phyloP scores from a whole-genome alignment of 805 yeast genomes.

The Yarrowia osloensis region DNA sequence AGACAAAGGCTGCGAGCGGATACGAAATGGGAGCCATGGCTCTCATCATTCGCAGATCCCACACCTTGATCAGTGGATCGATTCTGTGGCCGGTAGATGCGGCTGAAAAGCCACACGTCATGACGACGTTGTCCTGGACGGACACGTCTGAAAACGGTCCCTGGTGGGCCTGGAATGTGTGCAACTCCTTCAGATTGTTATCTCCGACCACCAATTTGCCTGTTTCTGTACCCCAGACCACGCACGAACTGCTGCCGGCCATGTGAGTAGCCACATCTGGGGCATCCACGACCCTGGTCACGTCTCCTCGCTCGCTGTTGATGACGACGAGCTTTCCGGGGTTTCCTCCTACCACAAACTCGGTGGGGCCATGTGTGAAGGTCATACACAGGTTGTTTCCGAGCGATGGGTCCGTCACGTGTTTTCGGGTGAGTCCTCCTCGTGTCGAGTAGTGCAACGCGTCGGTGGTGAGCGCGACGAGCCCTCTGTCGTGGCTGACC shows the following conservation, averaged over 20 bases:
- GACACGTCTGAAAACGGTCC: conserved; percentile 47
- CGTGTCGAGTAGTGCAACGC: conserved; percentile 57
- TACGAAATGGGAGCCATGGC: conserved; percentile 80
- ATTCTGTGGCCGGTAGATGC: conserved; percentile 58
- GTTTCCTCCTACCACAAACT: conserved; percentile 43
- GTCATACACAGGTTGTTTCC: conserved; percentile 38
- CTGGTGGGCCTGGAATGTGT: conserved; percentile 42
- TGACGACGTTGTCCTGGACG: conserved; percentile 42
- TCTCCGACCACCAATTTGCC: conserved; percentile 39
- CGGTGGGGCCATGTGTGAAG: conserved; percentile 40
- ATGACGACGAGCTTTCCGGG: conserved; percentile 41
- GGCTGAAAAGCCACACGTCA: conserved; percentile 76
- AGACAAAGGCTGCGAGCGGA: conserved; percentile 79
- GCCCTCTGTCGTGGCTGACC: conserved; percentile 57
- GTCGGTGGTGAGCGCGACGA: conserved; percentile 56
- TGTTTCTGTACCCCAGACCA: conserved; percentile 27
- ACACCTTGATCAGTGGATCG: conserved; percentile 83
- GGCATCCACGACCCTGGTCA: conserved; percentile 38
- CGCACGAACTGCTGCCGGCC: conserved; percentile 23
- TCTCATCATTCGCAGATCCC: conserved; percentile 72
- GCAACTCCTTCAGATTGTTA: conserved; percentile 40
- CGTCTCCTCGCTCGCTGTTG: conserved; percentile 45
- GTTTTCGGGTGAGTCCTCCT: conserved; percentile 54
- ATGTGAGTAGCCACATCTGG: conserved; percentile 33
- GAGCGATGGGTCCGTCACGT: conserved; percentile 39